phyloP scores from a whole-genome alignment of 1,139 yeast species.

The Kodamaea sp. region DNA sequence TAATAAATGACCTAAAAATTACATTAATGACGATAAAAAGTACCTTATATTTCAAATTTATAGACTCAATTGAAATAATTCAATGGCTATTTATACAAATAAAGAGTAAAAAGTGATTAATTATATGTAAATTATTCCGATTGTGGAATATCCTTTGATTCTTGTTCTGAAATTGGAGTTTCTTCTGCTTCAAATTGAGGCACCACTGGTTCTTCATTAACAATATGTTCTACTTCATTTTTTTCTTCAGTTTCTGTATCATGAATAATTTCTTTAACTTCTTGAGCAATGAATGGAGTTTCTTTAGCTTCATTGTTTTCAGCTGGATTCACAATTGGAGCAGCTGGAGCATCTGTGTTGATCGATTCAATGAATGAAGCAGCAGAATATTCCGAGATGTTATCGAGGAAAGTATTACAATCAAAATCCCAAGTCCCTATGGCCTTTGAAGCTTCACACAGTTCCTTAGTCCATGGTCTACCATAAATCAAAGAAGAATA shows the following conservation, averaged over 20 bases:
- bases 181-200: conserved; percentile 25
- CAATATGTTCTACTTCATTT: background rate
- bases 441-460: conserved; percentile 62
- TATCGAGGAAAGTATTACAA: conserved; percentile 55
- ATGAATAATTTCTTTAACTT: conserved; percentile 1
- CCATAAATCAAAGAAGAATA: conserved; percentile 81
- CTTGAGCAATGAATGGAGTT: conserved; percentile 15
- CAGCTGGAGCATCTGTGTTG: conserved; percentile 8
- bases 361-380: background rate
- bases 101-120: background rate
- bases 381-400: conserved; percentile 23
- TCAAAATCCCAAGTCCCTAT: conserved; percentile 80
- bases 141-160: conserved; percentile 9
- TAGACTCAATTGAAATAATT: no score
- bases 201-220: conserved; percentile 13
- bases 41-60: no score
- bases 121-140: conserved; percentile 4
- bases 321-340: conserved; percentile 19
- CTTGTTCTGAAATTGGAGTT: conserved; percentile 10
- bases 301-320: conserved; percentile 24
- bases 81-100: no score
- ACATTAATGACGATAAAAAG: no score
- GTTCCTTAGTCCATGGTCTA: conserved; percentile 68
- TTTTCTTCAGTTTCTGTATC: conserved; percentile 5
- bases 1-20: background rate